These are phyloP conservation scores for Hypoxylon cercidicola DNA, from an alignment of 495 filamentous ascomycete species.

Conservation along the genomic window DNA sequence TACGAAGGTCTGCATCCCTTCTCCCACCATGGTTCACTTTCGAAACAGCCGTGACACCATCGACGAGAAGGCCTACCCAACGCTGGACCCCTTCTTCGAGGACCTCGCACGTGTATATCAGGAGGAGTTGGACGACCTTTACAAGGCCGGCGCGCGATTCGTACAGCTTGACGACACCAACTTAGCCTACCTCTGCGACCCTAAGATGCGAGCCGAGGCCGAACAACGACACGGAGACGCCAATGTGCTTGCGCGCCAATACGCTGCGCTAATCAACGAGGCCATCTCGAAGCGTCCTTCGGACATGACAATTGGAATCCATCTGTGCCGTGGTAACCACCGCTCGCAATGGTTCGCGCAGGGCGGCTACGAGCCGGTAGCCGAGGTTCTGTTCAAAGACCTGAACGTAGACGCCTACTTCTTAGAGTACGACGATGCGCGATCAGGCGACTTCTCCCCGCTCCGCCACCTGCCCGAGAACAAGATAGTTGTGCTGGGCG, in stretches of 20 bases:
- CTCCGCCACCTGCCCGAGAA: slow-evolving; percentile 67
- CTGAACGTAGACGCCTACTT: slow-evolving; percentile 75
- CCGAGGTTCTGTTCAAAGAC: slow-evolving; percentile 70
- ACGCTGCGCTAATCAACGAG: slow-evolving; percentile 71
- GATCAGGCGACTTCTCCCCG: slow-evolving; percentile 74
- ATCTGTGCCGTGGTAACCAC: slow-evolving; percentile 73
- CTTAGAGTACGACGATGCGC: slow-evolving; percentile 74
- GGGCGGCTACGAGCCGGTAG: slow-evolving; percentile 74
- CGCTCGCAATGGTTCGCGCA: slow-evolving; percentile 69
- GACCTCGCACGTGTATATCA: slow-evolving; percentile 70
- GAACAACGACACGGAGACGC: slow-evolving; percentile 66
- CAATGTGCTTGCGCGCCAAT: slow-evolving; percentile 66
- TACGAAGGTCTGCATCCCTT: slow-evolving; percentile 72
- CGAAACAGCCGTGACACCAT: slow-evolving; percentile 69
- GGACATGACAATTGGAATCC: slow-evolving; percentile 73
- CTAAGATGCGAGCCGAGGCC: slow-evolving; percentile 70
- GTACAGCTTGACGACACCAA: slow-evolving; percentile 75
- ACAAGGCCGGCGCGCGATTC: slow-evolving; percentile 69
- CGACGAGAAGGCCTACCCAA: slow-evolving; percentile 64
- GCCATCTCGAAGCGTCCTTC: slow-evolving; percentile 64
- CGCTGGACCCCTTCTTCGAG: slow-evolving; percentile 68
- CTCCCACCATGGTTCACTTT: slow-evolving; percentile 75
- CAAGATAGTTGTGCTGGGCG: slow-evolving; percentile 73
- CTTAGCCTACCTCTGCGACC: slow-evolving; percentile 73
- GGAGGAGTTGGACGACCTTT: slow-evolving; percentile 68